Conservation (phyloP, 2,329 filamentous ascomycete species). For the Periconia digitata region DNA sequence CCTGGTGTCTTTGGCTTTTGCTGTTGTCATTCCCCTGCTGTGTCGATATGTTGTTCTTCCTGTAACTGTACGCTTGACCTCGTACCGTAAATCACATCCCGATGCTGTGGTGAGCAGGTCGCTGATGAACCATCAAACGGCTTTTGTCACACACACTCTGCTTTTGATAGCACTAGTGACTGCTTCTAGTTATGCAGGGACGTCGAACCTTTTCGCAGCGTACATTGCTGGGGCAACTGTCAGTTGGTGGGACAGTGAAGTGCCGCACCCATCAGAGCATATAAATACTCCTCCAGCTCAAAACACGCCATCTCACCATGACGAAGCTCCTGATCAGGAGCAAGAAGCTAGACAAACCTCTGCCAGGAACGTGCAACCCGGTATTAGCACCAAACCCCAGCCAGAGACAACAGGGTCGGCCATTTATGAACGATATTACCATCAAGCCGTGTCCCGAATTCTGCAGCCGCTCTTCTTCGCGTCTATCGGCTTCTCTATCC, state of each 20-base stretch:
- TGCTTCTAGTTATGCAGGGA: constrained; percentile 61
- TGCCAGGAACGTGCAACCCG: not conserved
- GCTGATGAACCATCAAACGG: constrained; percentile 36
- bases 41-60: constrained; percentile 53
- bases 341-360: not conserved
- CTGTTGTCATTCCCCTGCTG: constrained; percentile 48
- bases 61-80: constrained; percentile 40
- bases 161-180: constrained; percentile 55
- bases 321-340: not conserved
- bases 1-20: constrained; percentile 57
- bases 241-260: constrained; percentile 60
- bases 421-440: constrained; percentile 53
- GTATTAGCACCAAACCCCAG: too few species aligned
- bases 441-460: constrained; percentile 52
- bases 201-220: constrained; percentile 64
- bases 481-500: constrained; percentile 76
- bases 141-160: constrained; percentile 51
- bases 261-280: constrained; percentile 25
- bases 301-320: not conserved
- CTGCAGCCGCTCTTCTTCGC: constrained; percentile 75
- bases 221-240: constrained; percentile 60
- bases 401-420: constrained; percentile 13
- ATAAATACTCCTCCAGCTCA: not conserved
- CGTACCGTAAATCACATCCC: constrained; percentile 23
- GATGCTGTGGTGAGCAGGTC: constrained; percentile 22